Evolutionary conservation across 306 rosid genomes (phyloP).

Genomic region (Casuarina equisetifolia): DNA sequence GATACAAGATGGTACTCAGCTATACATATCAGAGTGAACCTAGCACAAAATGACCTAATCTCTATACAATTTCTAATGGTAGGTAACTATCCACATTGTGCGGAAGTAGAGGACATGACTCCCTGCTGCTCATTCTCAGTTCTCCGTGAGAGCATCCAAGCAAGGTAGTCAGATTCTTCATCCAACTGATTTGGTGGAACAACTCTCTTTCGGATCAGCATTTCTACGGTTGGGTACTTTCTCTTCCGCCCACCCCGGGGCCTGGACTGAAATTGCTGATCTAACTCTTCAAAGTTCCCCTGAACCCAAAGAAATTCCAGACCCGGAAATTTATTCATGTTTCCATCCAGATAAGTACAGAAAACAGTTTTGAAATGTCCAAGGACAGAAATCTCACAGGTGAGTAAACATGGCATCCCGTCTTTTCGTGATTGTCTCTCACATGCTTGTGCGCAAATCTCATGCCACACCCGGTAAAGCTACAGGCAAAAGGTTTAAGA

Average conservation of each 20-base stretch:
- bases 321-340: background rate
- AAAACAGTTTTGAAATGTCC: background rate
- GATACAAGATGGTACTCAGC: background rate
- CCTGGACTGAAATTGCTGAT: constrained; percentile 69
- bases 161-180: constrained; percentile 15
- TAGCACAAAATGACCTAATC: background rate
- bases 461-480: constrained; percentile 79
- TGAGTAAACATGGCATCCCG: constrained; percentile 51
- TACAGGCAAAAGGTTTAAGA: constrained; percentile 58
- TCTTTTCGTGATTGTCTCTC: constrained; percentile 77
- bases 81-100: background rate
- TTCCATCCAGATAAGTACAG: background rate
- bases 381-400: constrained; percentile 44
- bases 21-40: background rate
- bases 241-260: constrained; percentile 85
- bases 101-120: background rate
- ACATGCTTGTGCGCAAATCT: constrained; percentile 90
- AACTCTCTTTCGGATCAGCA: constrained; percentile 76
- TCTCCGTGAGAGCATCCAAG: constrained; percentile 34
- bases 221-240: constrained; percentile 57
- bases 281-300: constrained; percentile 85
- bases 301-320: constrained; percentile 25
- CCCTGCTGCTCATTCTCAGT: constrained; percentile 6
- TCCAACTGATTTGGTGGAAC: constrained; percentile 54
- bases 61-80: background rate